phyloP scores from a whole-genome alignment of 176 grass and related monocot species.

The Musa beccarii region DNA sequence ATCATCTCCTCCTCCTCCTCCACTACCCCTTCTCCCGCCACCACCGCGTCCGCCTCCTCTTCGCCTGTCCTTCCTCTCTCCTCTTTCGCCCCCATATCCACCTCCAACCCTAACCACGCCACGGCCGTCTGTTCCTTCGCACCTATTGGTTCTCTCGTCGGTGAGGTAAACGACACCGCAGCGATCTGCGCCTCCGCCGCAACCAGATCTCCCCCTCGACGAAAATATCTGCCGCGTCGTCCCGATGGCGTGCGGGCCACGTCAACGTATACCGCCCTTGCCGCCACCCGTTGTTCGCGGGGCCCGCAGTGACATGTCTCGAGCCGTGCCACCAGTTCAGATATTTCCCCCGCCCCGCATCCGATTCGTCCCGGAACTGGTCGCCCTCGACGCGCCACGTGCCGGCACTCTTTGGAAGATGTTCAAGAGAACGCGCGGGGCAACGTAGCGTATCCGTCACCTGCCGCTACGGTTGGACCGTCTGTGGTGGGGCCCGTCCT shows the following conservation, averaged over 20 bases:
- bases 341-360: not conserved
- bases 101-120: not conserved
- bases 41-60: not conserved
- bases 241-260: not conserved
- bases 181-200: not conserved
- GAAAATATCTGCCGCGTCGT: conserved; percentile 3
- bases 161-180: conserved; percentile 8
- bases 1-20: conserved; percentile 28
- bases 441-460: too few species aligned
- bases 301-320: not conserved
- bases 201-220: not conserved
- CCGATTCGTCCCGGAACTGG: not conserved
- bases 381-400: not conserved
- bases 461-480: too few species aligned
- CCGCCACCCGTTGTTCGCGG: too few species aligned
- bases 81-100: not conserved
- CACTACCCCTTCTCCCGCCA: not conserved
- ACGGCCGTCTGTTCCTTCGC: too few species aligned
- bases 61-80: conserved; percentile 2
- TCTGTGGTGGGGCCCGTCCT: too few species aligned
- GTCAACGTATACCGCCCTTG: too few species aligned
- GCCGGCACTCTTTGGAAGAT: not conserved
- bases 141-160: not conserved
- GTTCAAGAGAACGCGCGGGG: too few species aligned
- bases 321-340: not conserved